Base-by-base conservation (phyloP, 768 basidiomycete genomes). In the Leccinum longicurvipes region DNA sequence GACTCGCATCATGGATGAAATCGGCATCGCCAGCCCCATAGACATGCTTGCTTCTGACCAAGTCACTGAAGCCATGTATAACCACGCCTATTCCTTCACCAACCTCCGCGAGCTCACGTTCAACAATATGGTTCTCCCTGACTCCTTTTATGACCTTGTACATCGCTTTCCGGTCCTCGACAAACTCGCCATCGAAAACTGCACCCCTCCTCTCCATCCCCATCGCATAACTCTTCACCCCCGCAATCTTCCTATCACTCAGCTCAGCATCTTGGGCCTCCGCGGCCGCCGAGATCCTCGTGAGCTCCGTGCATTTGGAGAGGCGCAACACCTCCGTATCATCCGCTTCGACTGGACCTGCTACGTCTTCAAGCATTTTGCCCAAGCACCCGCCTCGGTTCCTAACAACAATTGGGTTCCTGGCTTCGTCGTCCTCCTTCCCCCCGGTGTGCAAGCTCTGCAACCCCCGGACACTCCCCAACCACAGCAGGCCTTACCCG, bases 331-430 rank as follows among this genome's bases (percentile, higher is more conserved):
- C 3, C 69, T 81, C 19, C 73, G 69, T 14, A 66, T 69, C n/a
- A 65, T 81, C n/a, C 73, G 72, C 47, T 69, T 80, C 47, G 79
- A 80, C 61, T 75, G 71, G 64, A 74, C 71, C 1, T 74, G 74
- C 19, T 72, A 74, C 44, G 71, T 77, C 17, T 72, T 77, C 61
- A 67, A 67, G 17, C 62, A 62, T 42, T 71, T 63, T 59, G 60
- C 44, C 7, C 57, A 60, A 19, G 14, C 46, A 1, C 59, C 45
- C 48, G 19, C 19, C 25, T 45, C 34, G 0, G 51, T 44, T 21
- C n/a, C n/a, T 3, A n/a, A 27, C 17, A 61, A 55, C 55, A 63
- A 58, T 48, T 60, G 52, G 64, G 51, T 36, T 23, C 64, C 55
- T 17, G 59, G 53, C 14, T 52, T 63, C 41, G 57, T 56, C 47